These are phyloP conservation scores for Pyrenochaeta sp. DNA, from an alignment of 2,329 filamentous ascomycete genomes.

Conservation along the genomic window DNA sequence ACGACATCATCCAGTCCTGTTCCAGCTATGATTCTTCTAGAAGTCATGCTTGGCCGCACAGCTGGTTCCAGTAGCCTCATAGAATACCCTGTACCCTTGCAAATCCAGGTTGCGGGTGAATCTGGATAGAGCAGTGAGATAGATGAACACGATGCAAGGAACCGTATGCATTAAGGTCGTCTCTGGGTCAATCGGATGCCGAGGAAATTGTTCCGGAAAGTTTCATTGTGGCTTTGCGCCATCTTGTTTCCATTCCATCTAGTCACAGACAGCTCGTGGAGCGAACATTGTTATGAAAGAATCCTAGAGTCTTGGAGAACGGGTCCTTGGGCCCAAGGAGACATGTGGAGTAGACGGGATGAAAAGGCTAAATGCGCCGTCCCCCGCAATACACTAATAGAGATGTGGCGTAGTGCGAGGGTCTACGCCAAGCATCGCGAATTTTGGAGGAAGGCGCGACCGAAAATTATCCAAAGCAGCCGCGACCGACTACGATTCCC, in stretches of 20 bases:
- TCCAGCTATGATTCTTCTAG: conserved; percentile 21
- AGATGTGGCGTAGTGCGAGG: conserved; percentile 11
- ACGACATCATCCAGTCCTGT: conserved; percentile 11
- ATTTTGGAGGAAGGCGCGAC: conserved; percentile 20
- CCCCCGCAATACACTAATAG: conserved; percentile 29
- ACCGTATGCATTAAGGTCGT: conserved; percentile 2
- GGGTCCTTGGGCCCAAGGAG: conserved; percentile 40
- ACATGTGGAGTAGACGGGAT: conserved; percentile 12
- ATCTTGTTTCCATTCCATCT: not conserved
- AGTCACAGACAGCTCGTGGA: not conserved
- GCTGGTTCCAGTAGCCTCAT: conserved; percentile 4
- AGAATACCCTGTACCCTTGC: conserved; percentile 2
- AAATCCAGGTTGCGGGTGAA: not conserved
- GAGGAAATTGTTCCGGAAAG: conserved; percentile 38
- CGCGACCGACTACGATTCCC: not conserved
- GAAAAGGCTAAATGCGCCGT: conserved; percentile 39
- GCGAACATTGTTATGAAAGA: not conserved
- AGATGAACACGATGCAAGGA: conserved; percentile 12
- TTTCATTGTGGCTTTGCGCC: not conserved
- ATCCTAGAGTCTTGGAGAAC: conserved; percentile 29
- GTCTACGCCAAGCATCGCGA: conserved; percentile 15
- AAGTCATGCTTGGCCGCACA: conserved; percentile 25
- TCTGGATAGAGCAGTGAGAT: conserved; percentile 3
- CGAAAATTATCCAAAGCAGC: conserved; percentile 19
- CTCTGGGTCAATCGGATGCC: not conserved